Evolutionary conservation across 2,329 filamentous ascomycete genomes (phyloP), one percentile per base, ranked within the genome.

Genomic region (Lachnellula suecica): DNA sequence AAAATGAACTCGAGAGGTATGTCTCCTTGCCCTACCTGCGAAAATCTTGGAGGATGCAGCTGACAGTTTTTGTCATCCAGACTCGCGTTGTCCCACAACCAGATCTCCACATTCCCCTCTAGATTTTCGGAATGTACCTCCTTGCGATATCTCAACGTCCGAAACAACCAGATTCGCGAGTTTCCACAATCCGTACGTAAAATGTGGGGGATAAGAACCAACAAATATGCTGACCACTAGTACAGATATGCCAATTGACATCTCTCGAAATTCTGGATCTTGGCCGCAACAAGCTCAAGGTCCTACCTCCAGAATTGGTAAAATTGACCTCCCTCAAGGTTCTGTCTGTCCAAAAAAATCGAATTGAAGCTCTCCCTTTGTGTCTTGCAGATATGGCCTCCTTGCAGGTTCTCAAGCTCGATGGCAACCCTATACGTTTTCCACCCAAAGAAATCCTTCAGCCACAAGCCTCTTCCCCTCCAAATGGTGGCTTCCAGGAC

Each of bases 181-280:
- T 85, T 89, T 61, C 85, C 85, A 42, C 77, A 78, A 63, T 78
- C 79, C 59, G 84, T 87, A 76, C 57, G 83, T 74, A 43, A 13
- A 43, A 25, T 25, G 22, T 23, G 11, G 20, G 40, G 22, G 3
- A 8, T 23, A 43, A 1, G 22, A 25, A 3, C 23, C n/a, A n/a
- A 11, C 15, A 20, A 22, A 15, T 24, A 31, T 42, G 44, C 57
- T 63, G 51, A 64, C 41, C 40, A 37, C 44, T 35, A 20, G 19
- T 49, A 40, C 52, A 96, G 91, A 82, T 97, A 53, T 92, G 93
- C 68, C 85, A 91, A 69, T 79, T 97, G 56, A 86, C 83, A 47
- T 88, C 91, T 29, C 81, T 97, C 50, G 92, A 97, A 72, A 96
- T 97, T 53, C 81, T 97, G 56, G 93, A 97, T 72, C 79, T 97